phyloP scores from a whole-genome alignment of 768 basidiomycete species.

The Mycena capillaripes region DNA sequence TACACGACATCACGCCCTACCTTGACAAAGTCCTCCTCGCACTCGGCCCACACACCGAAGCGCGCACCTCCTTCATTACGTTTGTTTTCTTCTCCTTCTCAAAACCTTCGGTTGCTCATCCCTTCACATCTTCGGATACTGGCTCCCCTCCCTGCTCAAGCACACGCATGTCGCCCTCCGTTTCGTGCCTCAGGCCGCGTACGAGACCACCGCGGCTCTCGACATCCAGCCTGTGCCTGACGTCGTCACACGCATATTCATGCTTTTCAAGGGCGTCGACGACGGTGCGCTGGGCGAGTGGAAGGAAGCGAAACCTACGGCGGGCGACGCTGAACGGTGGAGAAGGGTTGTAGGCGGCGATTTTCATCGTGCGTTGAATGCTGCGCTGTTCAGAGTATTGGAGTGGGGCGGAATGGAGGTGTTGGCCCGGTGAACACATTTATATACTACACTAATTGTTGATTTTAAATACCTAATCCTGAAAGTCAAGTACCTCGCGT shows the following conservation, averaged over 20 bases:
- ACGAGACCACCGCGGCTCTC: constrained; percentile 56
- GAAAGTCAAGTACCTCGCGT: no score
- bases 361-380: constrained; percentile 40
- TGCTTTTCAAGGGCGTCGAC: constrained; percentile 58
- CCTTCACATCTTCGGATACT: constrained; percentile 48
- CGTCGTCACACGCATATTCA: constrained; percentile 60
- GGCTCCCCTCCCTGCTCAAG: constrained; percentile 58
- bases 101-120: background rate
- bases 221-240: constrained; percentile 56
- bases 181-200: constrained; percentile 59
- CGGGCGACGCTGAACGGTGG: constrained; percentile 47
- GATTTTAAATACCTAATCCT: no score
- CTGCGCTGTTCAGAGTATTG: constrained; percentile 52
- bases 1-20: constrained; percentile 48
- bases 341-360: constrained; percentile 52
- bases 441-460: no score
- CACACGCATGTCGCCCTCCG: constrained; percentile 58
- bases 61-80: constrained; percentile 63
- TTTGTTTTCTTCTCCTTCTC: constrained; percentile 32
- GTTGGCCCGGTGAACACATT: no score
- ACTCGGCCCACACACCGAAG: constrained; percentile 57
- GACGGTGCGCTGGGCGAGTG: constrained; percentile 42
- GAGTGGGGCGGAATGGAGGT: constrained; percentile 67
- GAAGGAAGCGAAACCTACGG: constrained; percentile 41
- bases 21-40: constrained; percentile 48